A percentile compares a stretch with the other conserved stretches of the same genome.
Evolutionary conservation across 345 rosid genomes (phyloP).

Genomic region (Stellera chamaejasme): DNA sequence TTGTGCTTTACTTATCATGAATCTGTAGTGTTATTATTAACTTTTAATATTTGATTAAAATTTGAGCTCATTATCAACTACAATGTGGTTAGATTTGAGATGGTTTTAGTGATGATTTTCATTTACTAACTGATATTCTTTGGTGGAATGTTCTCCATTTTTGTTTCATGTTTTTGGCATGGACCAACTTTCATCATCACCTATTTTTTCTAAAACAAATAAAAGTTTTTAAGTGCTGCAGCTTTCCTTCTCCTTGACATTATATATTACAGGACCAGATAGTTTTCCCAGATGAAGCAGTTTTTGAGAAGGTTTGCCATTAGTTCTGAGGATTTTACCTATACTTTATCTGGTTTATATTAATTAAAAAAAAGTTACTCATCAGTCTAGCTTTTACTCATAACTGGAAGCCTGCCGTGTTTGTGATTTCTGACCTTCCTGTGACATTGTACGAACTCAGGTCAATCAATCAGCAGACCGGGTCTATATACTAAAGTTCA

Average conservation of each 20-base stretch:
- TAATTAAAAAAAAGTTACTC: not conserved
- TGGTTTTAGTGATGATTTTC: too few species aligned
- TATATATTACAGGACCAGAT: conserved; percentile 65
- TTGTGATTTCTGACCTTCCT: conserved; percentile 2
- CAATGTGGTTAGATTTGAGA: too few species aligned
- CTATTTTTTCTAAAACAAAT: too few species aligned
- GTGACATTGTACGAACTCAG: conserved; percentile 29
- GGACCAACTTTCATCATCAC: too few species aligned
- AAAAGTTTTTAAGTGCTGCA: not conserved
- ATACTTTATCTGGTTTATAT: not conserved
- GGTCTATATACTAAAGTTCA: conserved; percentile 86
- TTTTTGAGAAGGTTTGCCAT: conserved; percentile 76
- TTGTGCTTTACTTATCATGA: too few species aligned
- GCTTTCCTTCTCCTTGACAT: conserved; percentile 41
- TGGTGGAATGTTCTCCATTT: too few species aligned
- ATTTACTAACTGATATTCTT: too few species aligned
- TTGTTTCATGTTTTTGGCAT: too few species aligned
- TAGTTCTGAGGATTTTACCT: not conserved
- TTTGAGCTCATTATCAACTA: too few species aligned
- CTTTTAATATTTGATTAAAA: too few species aligned
- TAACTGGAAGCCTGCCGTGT: not conserved
- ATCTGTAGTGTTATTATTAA: too few species aligned
- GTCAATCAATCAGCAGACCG: conserved; percentile 84
- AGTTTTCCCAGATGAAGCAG: conserved; percentile 87
- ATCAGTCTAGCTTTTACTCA: not conserved